Percentiles rank a stretch among this genome's conserved stretches.
Evolutionary conservation across 257 asterid genomes (phyloP).

Genomic region (Cruciata laevipes): DNA sequence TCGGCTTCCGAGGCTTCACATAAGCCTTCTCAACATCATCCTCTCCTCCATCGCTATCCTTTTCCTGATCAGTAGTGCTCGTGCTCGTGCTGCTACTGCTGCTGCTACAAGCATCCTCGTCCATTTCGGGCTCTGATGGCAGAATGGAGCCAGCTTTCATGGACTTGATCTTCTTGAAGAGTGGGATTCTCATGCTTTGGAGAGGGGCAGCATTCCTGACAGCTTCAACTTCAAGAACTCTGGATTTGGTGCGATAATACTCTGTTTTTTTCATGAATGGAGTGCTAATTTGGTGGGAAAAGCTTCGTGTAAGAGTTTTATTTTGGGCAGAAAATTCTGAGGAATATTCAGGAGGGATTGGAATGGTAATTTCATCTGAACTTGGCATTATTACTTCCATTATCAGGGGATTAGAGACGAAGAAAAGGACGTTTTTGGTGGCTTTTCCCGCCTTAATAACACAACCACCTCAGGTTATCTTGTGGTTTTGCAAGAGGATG

Average conservation of each 20-base stretch:
- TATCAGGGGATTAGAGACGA: not conserved
- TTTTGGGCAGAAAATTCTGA: not conserved
- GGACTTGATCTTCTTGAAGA: constrained; percentile 9
- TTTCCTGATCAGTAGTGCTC: not conserved
- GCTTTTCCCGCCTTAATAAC: not conserved
- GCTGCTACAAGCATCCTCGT: not conserved
- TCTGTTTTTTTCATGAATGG: not conserved
- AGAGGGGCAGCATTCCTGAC: not conserved
- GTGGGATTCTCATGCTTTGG: not conserved
- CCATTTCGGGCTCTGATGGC: not conserved
- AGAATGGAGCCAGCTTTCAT: constrained; percentile 11
- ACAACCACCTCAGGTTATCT: not conserved
- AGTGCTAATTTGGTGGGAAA: not conserved
- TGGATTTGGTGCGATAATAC: constrained; percentile 16
- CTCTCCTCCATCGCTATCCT: not conserved
- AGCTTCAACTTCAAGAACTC: constrained; percentile 18
- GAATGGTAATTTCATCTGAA: not conserved
- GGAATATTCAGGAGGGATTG: not conserved
- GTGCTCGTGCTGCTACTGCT: no score
- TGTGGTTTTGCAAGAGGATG: not conserved
- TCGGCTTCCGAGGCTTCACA: not conserved
- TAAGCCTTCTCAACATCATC: not conserved
- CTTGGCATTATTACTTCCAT: not conserved
- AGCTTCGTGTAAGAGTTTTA: not conserved
- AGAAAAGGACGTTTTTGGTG: not conserved